These are phyloP conservation scores for Sarcomyxa edulis DNA, from an alignment of 768 basidiomycete species.

Conservation along the genomic window DNA sequence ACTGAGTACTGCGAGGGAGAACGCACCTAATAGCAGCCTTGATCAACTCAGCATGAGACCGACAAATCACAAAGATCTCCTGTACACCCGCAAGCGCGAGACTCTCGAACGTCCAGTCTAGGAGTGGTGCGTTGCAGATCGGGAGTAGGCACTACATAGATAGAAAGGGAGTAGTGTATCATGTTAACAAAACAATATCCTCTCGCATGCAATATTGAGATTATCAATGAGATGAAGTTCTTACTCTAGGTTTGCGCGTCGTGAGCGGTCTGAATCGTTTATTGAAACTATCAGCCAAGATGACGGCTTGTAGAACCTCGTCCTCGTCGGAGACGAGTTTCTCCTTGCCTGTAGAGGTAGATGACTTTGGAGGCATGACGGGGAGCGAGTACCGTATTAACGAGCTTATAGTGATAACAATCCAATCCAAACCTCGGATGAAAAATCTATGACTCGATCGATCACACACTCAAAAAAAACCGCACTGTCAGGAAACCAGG, in stretches of 20 bases:
- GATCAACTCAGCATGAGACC: conserved; percentile 84
- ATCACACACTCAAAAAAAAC: conserved; percentile 5
- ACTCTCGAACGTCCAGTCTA: conserved; percentile 97
- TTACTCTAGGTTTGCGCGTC: conserved; percentile 77
- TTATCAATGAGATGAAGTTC: conserved; percentile 16
- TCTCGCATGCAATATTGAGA: conserved; percentile 4
- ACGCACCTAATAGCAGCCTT: conserved; percentile 80
- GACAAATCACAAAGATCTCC: conserved; percentile 93
- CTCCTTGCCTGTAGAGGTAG: conserved; percentile 45
- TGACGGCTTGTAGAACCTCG: conserved; percentile 88
- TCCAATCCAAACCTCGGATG: not conserved
- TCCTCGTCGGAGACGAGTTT: conserved; percentile 68
- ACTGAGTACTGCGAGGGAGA: conserved; percentile 3
- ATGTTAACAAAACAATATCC: no score
- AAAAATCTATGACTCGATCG: conserved; percentile 9
- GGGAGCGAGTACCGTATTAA: conserved; percentile 8
- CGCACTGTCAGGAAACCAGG: conserved; percentile 7
- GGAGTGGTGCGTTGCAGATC: conserved; percentile 86
- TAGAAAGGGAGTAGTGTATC: no score
- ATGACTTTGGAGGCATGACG: conserved; percentile 63
- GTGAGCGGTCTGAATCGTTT: conserved; percentile 91
- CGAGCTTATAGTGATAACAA: not conserved
- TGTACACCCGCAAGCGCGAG: conserved; percentile 93
- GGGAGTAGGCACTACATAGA: conserved; percentile 77
- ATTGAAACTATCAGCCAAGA: conserved; percentile 96